Evolutionary conservation across 257 asterid genomes (phyloP), one percentile per base, ranked within the genome.

Genomic region (Jacaranda copaia): DNA sequence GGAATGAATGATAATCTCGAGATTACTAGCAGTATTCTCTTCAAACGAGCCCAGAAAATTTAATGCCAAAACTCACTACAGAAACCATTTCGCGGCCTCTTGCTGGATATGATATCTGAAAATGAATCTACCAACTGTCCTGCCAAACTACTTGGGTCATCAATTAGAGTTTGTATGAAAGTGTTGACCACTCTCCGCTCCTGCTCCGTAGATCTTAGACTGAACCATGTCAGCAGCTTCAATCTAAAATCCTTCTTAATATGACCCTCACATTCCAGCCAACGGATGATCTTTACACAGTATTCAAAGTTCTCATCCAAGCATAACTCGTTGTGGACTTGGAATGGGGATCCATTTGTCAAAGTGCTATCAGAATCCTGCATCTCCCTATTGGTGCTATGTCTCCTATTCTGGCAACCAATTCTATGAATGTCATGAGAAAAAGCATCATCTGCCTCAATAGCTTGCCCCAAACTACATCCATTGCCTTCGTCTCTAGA

Each of bases 321-420:
- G 77, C 83, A 77, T 25, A 87, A 80, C 46, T 85, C 90, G 35
- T 76, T 86, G 11, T 48, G 81, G 43, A 78, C 76, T 74, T 72
- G 84, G 46, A 83, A 57, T 14, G 92, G 93, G 10, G 97, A 87
- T 57, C 90, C 96, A 73, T 89, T 93, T 13, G 93, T 87, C 73
- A 91, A 80, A 49, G 94, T 93, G 82, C 97, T 93, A 67, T 91
- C 94, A 67, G 91, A 90, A 81, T 91, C 97, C 52, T 84, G 93
- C 16, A 86, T 74, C 78, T 90, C 96, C 39, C 90, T 84, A 60
- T 82, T 81, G 76, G 75, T 73, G 46, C 86, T 84, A 64, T 81
- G 78, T 16, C 87, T 77, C 78, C 89, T 90, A 81, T 86, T 90
- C 79, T 86, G 82, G 82, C 86, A 77, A 52, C 72, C 85, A 79